phyloP scores from a whole-genome alignment of 495 filamentous ascomycete species.

The Penicillium steckii region DNA sequence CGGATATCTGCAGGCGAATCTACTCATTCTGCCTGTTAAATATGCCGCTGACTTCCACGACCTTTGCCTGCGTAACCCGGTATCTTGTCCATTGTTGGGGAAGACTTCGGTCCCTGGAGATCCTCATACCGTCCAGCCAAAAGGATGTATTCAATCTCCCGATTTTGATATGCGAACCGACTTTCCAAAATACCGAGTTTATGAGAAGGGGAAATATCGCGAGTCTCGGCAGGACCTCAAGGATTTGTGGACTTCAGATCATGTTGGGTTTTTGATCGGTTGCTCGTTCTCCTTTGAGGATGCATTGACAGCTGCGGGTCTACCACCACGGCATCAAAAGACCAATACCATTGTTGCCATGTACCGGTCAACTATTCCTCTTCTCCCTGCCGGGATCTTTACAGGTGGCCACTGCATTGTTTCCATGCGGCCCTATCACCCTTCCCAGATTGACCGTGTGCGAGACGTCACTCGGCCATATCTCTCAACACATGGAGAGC shows the following conservation, averaged over 20 bases:
- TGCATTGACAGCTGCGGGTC: conserved; percentile 41
- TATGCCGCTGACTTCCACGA: conserved; percentile 52
- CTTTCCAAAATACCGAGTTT: conserved; percentile 54
- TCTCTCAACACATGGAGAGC: conserved; percentile 54
- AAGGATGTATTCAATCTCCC: conserved; percentile 21
- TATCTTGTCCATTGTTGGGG: conserved; percentile 56
- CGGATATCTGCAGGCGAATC: conserved; percentile 55
- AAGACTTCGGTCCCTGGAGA: conserved; percentile 21
- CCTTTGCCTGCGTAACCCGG: conserved; percentile 54
- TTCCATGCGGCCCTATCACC: conserved; percentile 53
- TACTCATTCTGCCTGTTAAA: conserved; percentile 50
- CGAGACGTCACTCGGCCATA: conserved; percentile 47
- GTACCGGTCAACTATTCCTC: conserved; percentile 50
- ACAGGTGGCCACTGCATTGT: conserved; percentile 46
- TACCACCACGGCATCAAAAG: conserved; percentile 43
- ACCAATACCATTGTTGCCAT: conserved; percentile 46
- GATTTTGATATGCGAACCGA: conserved; percentile 52
- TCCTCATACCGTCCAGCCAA: conserved; percentile 15
- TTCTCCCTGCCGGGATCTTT: conserved; percentile 54
- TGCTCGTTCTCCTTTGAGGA: conserved; percentile 58
- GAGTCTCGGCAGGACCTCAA: conserved; percentile 32
- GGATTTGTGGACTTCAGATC: conserved; percentile 46
- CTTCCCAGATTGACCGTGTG: conserved; percentile 44
- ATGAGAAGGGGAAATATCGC: conserved; percentile 33
- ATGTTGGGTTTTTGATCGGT: conserved; percentile 57